Base-by-base conservation (phyloP, 2,329 filamentous ascomycete genomes). In the Calcarisporium arbuscula region DNA sequence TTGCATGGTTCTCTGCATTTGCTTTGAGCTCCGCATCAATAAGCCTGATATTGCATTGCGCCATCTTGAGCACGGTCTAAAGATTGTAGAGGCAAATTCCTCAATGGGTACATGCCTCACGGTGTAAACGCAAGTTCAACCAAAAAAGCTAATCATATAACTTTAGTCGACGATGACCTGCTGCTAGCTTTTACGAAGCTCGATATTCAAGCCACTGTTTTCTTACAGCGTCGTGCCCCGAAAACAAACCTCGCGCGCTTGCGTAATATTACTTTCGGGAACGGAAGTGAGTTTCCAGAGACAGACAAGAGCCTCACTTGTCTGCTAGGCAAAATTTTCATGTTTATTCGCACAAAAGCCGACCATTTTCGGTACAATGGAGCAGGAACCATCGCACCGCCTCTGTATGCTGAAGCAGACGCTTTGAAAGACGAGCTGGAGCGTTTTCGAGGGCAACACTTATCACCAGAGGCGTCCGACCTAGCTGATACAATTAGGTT, bases 101-200 rank as follows among this genome's bases (percentile, higher is more conserved):
- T 21, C 39, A 27, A 20, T 19, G 9, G 30, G 40, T 42, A 21
- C 15, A n/a, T n/a, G n/a, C n/a, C n/a, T n/a, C n/a, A n/a, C n/a
- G n/a, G n/a, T n/a, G n/a, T n/a, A n/a, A n/a, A n/a, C n/a, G n/a
- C n/a, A n/a, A n/a, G n/a, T n/a, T n/a, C n/a, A n/a, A n/a, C n/a
- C n/a, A n/a, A n/a, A n/a, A n/a, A n/a, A n/a, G n/a, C n/a, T n/a
- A n/a, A n/a, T n/a, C n/a, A n/a, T n/a, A n/a, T n/a, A n/a, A n/a
- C n/a, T n/a, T n/a, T n/a, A 43, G 40, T 43, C 22, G 41, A 43
- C 20, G 31, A 39, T n/a, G 41, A 36, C n/a, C 27, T 43, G 19
- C 30, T 31, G 6, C 28, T 32, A 4, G 41, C 41, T 5, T 41
- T 43, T 28, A 31, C 33, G 7, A 34, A 36, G 5, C 34, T 43